Conservation (phyloP, 1,284 basidiomycete genomes). For the Phellinidium pouzarii region DNA sequence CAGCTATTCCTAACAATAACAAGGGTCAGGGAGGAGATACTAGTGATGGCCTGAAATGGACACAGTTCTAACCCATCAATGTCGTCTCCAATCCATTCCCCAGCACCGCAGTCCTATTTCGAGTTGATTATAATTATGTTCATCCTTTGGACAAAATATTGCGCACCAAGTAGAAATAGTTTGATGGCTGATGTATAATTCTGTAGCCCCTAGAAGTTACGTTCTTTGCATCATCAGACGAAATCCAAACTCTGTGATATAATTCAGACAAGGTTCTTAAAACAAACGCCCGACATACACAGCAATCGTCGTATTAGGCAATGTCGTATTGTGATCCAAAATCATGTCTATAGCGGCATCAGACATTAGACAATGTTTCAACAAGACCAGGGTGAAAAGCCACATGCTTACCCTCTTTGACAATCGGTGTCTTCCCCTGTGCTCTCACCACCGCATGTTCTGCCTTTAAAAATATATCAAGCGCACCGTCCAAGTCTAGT, state of each 20-base stretch:
- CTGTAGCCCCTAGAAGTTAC: conserved; percentile 44
- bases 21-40: conserved; percentile 11
- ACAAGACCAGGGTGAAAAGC: neutral
- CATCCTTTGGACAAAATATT: conserved; percentile 20
- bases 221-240: conserved; percentile 30
- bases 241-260: conserved; percentile 37
- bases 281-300: conserved; percentile 21
- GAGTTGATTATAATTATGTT: neutral
- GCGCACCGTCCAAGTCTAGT: conserved; percentile 30
- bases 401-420: conserved; percentile 37
- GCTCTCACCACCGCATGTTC: conserved; percentile 31
- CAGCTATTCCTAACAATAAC: conserved; percentile 28
- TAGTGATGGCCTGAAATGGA: neutral
- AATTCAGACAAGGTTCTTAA: neutral
- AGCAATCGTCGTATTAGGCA: conserved; percentile 34
- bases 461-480: conserved; percentile 33
- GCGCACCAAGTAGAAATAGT: conserved; percentile 53
- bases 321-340: conserved; percentile 27
- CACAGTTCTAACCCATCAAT: conserved; percentile 4
- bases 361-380: neutral
- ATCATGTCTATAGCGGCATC: conserved; percentile 26
- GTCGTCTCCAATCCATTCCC: conserved; percentile 36
- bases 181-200: conserved; percentile 46
- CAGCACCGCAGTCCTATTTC: conserved; percentile 33
- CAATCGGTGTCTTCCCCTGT: conserved; percentile 36